These are phyloP conservation scores for Erodium moschatum DNA, from an alignment of 441 rosid genomes.

Conservation along the genomic window DNA sequence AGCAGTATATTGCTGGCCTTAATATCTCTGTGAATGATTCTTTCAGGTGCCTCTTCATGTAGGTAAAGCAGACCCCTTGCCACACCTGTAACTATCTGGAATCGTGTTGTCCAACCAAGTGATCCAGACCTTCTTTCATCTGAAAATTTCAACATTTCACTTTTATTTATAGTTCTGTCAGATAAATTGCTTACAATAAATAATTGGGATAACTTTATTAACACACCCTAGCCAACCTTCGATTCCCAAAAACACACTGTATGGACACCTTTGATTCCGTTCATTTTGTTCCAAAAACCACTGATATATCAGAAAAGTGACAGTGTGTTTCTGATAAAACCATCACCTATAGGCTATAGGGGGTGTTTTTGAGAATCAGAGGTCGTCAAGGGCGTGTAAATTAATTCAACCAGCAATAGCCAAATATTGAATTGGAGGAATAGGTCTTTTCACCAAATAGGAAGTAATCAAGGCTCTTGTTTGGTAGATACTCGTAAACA, in stretches of 20 bases:
- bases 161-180: slow-evolving; percentile 7
- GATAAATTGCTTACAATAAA: background rate
- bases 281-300: no score
- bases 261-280: no score
- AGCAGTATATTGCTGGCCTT: slow-evolving; percentile 23
- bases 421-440: background rate
- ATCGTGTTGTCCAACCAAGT: slow-evolving; percentile 60
- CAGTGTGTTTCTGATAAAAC: no score
- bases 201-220: no score
- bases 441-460: slow-evolving; percentile 46
- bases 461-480: slow-evolving; percentile 70
- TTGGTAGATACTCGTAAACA: slow-evolving; percentile 82
- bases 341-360: no score
- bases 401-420: background rate
- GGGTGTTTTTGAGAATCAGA: no score
- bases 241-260: no score
- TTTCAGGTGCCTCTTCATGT: slow-evolving; percentile 84
- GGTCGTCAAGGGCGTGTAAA: no score
- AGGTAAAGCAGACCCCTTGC: slow-evolving; percentile 77
- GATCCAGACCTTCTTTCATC: slow-evolving; percentile 42
- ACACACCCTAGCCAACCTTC: no score
- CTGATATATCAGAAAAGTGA: no score
- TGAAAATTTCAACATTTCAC: slow-evolving; percentile 26
- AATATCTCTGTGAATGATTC: slow-evolving; percentile 55
- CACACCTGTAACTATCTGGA: slow-evolving; percentile 51